These are phyloP conservation scores for Akanthomyces muscarius DNA, from an alignment of 2,329 filamentous ascomycete species.

Conservation along the genomic window DNA sequence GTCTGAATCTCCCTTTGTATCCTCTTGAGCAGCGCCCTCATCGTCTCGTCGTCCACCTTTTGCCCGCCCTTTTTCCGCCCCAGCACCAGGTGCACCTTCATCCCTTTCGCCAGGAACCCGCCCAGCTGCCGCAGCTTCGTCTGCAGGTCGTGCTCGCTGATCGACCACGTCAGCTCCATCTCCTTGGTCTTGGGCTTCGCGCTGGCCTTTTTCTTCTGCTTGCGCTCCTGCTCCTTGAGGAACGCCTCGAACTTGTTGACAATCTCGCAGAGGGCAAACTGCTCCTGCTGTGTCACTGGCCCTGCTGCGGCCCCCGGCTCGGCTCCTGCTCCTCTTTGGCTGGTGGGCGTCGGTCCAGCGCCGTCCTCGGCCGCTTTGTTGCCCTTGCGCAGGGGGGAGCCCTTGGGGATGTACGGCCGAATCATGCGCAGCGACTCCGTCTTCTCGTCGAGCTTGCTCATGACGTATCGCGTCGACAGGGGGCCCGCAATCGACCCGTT, in stretches of 20 bases:
- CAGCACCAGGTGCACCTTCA: constrained; percentile 69
- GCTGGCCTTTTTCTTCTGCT: constrained; percentile 40
- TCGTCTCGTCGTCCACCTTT: constrained; percentile 58
- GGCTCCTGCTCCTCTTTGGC: constrained; percentile 17
- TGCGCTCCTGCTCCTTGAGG: constrained; percentile 40
- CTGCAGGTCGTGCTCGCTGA: constrained; percentile 69
- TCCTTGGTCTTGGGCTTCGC: constrained; percentile 57
- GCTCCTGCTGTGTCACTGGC: constrained; percentile 18
- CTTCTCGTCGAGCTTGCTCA: constrained; percentile 34
- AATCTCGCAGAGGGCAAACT: constrained; percentile 65
- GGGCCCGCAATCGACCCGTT: constrained; percentile 39
- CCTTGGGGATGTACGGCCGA: constrained; percentile 33
- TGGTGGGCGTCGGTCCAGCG: too few relatives aligned
- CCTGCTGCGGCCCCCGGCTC: background rate
- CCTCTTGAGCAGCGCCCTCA: constrained; percentile 48
- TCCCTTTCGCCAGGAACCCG: constrained; percentile 69
- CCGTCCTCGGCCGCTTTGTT: background rate
- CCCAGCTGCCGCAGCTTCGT: constrained; percentile 64
- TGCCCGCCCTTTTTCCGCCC: constrained; percentile 60
- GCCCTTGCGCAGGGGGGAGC: constrained; percentile 19
- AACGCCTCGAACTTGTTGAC: constrained; percentile 53
- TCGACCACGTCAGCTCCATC: constrained; percentile 88
- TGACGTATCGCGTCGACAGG: constrained; percentile 35
- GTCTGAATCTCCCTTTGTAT: constrained; percentile 34
- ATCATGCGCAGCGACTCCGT: constrained; percentile 41